These are phyloP conservation scores for Solanum pennellii DNA, from an alignment of 257 asterid genomes.

Conservation along the genomic window DNA sequence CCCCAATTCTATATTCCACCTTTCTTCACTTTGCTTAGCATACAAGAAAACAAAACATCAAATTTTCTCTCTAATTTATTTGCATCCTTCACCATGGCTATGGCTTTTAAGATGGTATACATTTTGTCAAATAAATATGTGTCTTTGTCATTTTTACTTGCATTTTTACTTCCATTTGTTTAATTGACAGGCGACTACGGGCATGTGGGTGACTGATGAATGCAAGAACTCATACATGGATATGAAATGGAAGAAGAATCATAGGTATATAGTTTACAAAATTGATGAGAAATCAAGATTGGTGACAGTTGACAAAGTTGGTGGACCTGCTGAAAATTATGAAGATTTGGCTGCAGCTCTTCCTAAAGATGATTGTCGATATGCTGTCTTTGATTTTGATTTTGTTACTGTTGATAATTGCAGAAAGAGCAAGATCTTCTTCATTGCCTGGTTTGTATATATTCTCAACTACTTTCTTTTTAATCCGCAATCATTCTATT, in stretches of 20 bases:
- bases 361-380: constrained; percentile 85
- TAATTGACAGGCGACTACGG: constrained; percentile 45
- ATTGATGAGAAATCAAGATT: constrained; percentile 56
- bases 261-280: constrained; percentile 74
- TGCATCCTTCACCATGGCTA: constrained; percentile 42
- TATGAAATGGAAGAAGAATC: constrained; percentile 88
- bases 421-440: constrained; percentile 90
- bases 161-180: not conserved
- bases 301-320: constrained; percentile 74
- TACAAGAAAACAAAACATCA: not conserved
- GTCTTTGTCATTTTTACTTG: not conserved
- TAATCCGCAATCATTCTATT: not conserved
- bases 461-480: not conserved
- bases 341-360: constrained; percentile 66
- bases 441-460: constrained; percentile 66
- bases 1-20: not conserved
- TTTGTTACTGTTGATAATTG: constrained; percentile 84
- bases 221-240: constrained; percentile 84
- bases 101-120: constrained; percentile 87
- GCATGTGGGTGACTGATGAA: constrained; percentile 86
- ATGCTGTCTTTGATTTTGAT: constrained; percentile 79
- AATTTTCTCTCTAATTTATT: not conserved
- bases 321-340: constrained; percentile 61
- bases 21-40: not conserved
- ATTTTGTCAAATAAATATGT: not conserved